Evolutionary conservation across 129 eudicot species (phyloP), one percentile per base, ranked within the genome.

Genomic region (Artemisia annua): DNA sequence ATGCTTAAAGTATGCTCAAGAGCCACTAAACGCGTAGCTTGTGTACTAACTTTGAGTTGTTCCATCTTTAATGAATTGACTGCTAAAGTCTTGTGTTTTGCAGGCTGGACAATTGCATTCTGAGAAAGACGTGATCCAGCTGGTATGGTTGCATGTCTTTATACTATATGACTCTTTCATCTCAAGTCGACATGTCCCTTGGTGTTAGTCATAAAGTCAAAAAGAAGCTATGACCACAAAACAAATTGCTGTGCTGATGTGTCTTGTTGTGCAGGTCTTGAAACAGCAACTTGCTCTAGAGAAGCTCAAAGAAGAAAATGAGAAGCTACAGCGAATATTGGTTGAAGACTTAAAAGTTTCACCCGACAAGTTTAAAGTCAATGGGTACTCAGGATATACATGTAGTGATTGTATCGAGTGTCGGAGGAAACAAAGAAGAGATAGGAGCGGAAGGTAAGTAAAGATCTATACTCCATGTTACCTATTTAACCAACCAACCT

Each of bases 231-330:
- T n/a, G n/a, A n/a, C n/a, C n/a, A n/a, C n/a, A n/a, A n/a, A 48
- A 10, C 9, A 12, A 4, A 1, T 15, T 46, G 58, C 10, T 50
- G 32, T 16, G 22, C 22, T 53, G 55, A 43, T 44, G 52, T 6
- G 48, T n/a, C 59, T 12, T 11, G 15, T 64, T 67, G 44, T 70
- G 46, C 71, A 93, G 97, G 97, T 89, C 18, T 48, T 93, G 63
- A 93, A 86, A 80, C 98, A 93, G 80, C 98, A 93, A 75, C 74
- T 83, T 70, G 82, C 86, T 48, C 89, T 93, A 24, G 96, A 93
- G 67, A 92, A 93, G 79, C 86, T 93, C 48, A 82, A 86, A 79
- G 83, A 85, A 83, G 98, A 93, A 75, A 89, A 89, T 65, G 94
- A 82, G 75, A 89, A 78, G 82, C 88, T 93, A 32, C 87, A 78